Percentiles rank a stretch among this genome's conserved stretches.
Evolutionary conservation across 495 filamentous ascomycete species (phyloP).

Genomic region (Talaromyces borbonicus): DNA sequence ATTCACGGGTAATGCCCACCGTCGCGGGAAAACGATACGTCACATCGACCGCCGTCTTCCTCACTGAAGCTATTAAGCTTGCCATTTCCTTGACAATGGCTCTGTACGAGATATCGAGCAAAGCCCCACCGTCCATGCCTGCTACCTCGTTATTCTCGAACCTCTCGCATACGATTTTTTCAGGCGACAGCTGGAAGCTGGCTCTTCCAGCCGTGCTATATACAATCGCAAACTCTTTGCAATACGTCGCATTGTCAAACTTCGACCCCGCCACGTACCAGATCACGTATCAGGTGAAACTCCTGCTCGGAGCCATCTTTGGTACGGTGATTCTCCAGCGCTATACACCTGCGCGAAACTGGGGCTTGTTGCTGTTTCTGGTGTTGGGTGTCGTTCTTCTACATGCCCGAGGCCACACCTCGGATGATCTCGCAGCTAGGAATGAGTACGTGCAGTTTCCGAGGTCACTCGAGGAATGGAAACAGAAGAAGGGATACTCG

Average conservation of each 20-base stretch:
- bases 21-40: conserved; percentile 77
- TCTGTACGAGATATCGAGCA: conserved; percentile 73
- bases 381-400: conserved; percentile 80
- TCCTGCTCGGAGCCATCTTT: conserved; percentile 84
- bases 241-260: conserved; percentile 88
- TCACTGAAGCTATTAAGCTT: conserved; percentile 90
- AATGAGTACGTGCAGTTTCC: conserved; percentile 58
- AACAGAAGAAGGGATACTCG: conserved; percentile 28
- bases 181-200: conserved; percentile 93
- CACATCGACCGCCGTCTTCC: conserved; percentile 86
- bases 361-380: conserved; percentile 71
- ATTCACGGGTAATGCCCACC: conserved; percentile 83
- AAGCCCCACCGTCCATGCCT: conserved; percentile 63
- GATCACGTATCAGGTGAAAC: conserved; percentile 86
- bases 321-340: conserved; percentile 66
- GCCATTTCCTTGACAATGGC: conserved; percentile 76
- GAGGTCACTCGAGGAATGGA: conserved; percentile 54
- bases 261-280: conserved; percentile 87
- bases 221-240: conserved; percentile 80
- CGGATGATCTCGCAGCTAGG: conserved; percentile 40
- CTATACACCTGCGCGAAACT: conserved; percentile 58
- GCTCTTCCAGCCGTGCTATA: conserved; percentile 84
- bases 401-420: conserved; percentile 54
- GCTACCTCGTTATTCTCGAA: conserved; percentile 69
- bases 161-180: conserved; percentile 72